Conservation (phyloP, 2,329 filamentous ascomycete genomes). For the Chaetomium globosum region DNA sequence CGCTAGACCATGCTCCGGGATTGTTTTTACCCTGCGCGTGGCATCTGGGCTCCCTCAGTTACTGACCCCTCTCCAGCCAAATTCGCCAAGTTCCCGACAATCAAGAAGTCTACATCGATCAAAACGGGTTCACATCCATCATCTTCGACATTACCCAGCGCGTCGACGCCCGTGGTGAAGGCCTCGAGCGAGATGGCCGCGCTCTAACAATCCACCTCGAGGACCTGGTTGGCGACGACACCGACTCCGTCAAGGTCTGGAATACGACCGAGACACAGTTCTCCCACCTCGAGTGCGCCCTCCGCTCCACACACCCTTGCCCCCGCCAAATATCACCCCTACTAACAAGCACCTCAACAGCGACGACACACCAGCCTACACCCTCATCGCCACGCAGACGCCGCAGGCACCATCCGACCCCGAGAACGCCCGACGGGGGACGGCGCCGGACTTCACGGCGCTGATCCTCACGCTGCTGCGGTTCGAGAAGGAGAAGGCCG, state of each 20-base stretch:
- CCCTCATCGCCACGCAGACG: slow-evolving; percentile 68
- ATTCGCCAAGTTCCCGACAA: slow-evolving; percentile 79
- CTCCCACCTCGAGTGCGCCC: slow-evolving; percentile 55
- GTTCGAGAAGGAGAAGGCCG: slow-evolving; percentile 73
- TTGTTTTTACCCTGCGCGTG: not conserved
- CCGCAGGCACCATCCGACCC: slow-evolving; percentile 40
- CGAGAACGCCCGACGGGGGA: slow-evolving; percentile 41
- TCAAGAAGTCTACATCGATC: slow-evolving; percentile 90
- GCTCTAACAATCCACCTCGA: slow-evolving; percentile 71
- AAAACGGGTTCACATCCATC: slow-evolving; percentile 79
- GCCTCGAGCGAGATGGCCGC: slow-evolving; percentile 66
- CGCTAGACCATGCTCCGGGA: not conserved
- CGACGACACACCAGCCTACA: slow-evolving; percentile 63
- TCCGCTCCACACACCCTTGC: not conserved
- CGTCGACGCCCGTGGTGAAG: slow-evolving; percentile 57
- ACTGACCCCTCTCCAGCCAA: slow-evolving; percentile 53
- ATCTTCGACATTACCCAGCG: slow-evolving; percentile 90
- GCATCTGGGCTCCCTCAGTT: not conserved
- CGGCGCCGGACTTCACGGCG: slow-evolving; percentile 66
- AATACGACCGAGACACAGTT: slow-evolving; percentile 65
- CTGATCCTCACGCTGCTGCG: slow-evolving; percentile 78
- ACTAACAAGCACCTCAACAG: slow-evolving; percentile 38
- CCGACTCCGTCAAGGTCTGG: slow-evolving; percentile 67
- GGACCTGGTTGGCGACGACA: slow-evolving; percentile 67
- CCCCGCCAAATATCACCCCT: not conserved